These are phyloP conservation scores for Sophora flavescens DNA, from an alignment of 306 rosid species.

Conservation along the genomic window DNA sequence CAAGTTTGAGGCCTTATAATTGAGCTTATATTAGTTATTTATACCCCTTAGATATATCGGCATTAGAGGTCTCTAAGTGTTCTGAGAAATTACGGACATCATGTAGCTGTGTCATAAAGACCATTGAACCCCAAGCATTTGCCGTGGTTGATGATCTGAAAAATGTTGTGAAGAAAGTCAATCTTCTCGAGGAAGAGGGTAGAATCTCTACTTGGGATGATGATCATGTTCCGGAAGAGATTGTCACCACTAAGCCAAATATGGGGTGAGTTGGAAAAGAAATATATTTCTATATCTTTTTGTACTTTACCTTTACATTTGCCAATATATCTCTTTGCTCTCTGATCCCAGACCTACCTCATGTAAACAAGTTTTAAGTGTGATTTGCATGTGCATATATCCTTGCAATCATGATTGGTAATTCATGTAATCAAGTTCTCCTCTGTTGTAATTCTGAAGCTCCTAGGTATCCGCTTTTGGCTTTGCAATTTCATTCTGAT, in stretches of 20 bases:
- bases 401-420: conserved; percentile 28
- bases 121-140: conserved; percentile 86
- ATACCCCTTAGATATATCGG: conserved; percentile 66
- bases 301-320: conserved; percentile 22
- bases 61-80: conserved; percentile 78
- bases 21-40: conserved; percentile 45
- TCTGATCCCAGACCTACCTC: conserved; percentile 1
- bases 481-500: conserved; percentile 1
- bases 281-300: conserved; percentile 35
- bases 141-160: conserved; percentile 80
- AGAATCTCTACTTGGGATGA: conserved; percentile 81
- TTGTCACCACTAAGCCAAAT: conserved; percentile 77
- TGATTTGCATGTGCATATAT: conserved; percentile 26
- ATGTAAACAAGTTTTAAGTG: neutral
- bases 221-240: conserved; percentile 93
- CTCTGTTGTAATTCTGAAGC: no score
- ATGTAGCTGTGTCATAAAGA: conserved; percentile 91
- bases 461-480: conserved; percentile 10
- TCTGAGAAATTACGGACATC: conserved; percentile 78
- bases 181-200: conserved; percentile 74
- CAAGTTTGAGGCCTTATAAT: conserved; percentile 10
- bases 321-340: conserved; percentile 15
- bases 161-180: conserved; percentile 70
- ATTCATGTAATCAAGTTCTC: no score
- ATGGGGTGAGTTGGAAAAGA: conserved; percentile 70